Evolutionary conservation across 352 stramenopile species (phyloP), one percentile per base, ranked within the genome.

Genomic region (Pythium periplocum): DNA sequence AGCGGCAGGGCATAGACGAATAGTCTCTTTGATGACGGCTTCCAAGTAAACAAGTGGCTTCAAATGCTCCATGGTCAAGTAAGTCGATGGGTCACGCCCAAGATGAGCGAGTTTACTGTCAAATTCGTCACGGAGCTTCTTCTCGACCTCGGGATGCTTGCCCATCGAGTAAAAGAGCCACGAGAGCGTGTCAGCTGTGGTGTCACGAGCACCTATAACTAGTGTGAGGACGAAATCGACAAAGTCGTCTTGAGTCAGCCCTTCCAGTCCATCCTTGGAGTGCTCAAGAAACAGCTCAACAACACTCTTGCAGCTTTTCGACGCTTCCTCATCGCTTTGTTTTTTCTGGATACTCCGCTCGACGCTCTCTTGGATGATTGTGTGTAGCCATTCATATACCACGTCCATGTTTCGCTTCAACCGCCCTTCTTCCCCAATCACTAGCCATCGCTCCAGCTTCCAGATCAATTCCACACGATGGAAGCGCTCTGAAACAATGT

Each of bases 101-200:
- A 51, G 17, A 26, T 26, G 17, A 26, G 17, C 17, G 17, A 26
- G 41, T n/a, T 42, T 9, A 6, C 33, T 35, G 4, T 9, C 33
- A n/a, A 87, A 57, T 40, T 88, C 78, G 30, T 75, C 57, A 2
- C 67, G 61, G 35, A 87, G 62, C 17, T 73, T 69, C 0, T 57
- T 54, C 38, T 67, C 46, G 1, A 85, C 72, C 30, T 76, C 55
- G 10, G 79, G 83, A 55, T 90, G 62, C 17, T 66, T 71, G 45
- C 74, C 73, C 8, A 94, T 61, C 59, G 79, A 72, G 48, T 84
- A 75, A 34, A 93, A 62, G 8, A 84, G 64, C 83, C 83, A 93
- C 40, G 62, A 70, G 30, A 93, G 47, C 31, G 80, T 78, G 52
- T 53, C 68, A 2, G 83, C 76, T 3, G 83, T 92, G 0, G 75